Evolutionary conservation across 2,329 filamentous ascomycete genomes (phyloP).

Genomic region (Fusarium tjaetaba): DNA sequence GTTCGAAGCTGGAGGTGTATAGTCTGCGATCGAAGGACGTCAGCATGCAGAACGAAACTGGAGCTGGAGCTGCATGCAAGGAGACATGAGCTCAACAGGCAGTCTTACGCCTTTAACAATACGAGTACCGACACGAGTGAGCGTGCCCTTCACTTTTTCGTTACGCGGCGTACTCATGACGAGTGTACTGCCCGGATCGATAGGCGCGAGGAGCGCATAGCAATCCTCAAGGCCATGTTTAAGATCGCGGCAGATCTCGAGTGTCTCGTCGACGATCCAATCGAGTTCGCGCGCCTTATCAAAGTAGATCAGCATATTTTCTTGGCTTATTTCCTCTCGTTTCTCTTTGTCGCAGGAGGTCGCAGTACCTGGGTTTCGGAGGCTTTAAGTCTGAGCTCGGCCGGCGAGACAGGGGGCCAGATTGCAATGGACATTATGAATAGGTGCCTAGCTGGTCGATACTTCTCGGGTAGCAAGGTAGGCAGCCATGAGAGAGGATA

Average conservation of each 20-base stretch:
- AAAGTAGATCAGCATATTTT: constrained; percentile 43
- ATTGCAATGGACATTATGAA: constrained; percentile 66
- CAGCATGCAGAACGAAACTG: constrained; percentile 11
- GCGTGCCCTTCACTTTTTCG: constrained; percentile 90
- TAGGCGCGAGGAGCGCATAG: constrained; percentile 83
- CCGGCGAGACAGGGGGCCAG: constrained; percentile 64
- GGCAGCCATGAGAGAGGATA: constrained; percentile 39
- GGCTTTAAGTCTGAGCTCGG: constrained; percentile 60
- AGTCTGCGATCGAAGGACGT: constrained; percentile 59
- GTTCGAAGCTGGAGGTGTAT: constrained; percentile 81
- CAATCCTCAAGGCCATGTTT: constrained; percentile 84
- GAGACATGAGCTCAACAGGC: constrained; percentile 31
- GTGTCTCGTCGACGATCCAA: constrained; percentile 64
- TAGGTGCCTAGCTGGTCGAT: constrained; percentile 17
- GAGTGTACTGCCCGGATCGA: constrained; percentile 86
- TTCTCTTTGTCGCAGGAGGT: neutral
- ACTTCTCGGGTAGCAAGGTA: constrained; percentile 2
- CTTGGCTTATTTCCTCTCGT: neutral
- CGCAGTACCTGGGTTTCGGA: constrained; percentile 61
- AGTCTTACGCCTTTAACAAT: constrained; percentile 84
- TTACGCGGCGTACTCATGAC: constrained; percentile 88
- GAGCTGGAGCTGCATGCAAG: neutral
- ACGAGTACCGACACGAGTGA: constrained; percentile 89
- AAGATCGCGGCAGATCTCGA: constrained; percentile 59
- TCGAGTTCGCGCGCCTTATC: constrained; percentile 61